Evolutionary conservation across 2,329 filamentous ascomycete species (phyloP).

Genomic region (Alternaria atra): DNA sequence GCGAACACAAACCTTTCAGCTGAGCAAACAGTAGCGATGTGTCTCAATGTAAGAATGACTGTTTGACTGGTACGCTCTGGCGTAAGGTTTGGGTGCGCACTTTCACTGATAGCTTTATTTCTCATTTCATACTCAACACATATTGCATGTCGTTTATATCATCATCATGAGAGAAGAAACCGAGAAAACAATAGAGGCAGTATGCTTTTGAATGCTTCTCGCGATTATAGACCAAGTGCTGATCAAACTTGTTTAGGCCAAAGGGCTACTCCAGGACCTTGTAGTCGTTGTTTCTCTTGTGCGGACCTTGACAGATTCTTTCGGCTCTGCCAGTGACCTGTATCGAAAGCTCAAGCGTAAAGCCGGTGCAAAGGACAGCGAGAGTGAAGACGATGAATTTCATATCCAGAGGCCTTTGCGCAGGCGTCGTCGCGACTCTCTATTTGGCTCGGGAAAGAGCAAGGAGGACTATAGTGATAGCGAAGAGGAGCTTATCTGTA

Average conservation of each 20-base stretch:
- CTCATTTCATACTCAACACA: background rate
- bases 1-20: conserved; percentile 17
- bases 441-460: conserved; percentile 23
- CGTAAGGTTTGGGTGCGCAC: conserved; percentile 8
- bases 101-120: background rate
- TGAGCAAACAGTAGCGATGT: conserved; percentile 10
- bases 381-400: conserved; percentile 20
- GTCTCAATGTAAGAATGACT: conserved; percentile 16
- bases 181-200: conserved; percentile 25
- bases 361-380: conserved; percentile 19
- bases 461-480: conserved; percentile 33
- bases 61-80: conserved; percentile 14
- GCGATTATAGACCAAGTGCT: background rate
- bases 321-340: conserved; percentile 42
- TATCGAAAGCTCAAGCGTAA: conserved; percentile 43
- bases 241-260: conserved; percentile 28
- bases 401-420: conserved; percentile 4
- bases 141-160: background rate
- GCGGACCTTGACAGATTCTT: conserved; percentile 38
- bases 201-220: conserved; percentile 1
- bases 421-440: conserved; percentile 27
- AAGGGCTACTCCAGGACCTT: conserved; percentile 34
- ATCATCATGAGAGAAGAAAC: conserved; percentile 28
- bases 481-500: conserved; percentile 42
- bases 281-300: conserved; percentile 45